A percentile compares a stretch with the other conserved stretches of the same genome.
These are phyloP conservation scores for Fusarium sp. DNA, from an alignment of 2,329 filamentous ascomycete species.

Conservation along the genomic window DNA sequence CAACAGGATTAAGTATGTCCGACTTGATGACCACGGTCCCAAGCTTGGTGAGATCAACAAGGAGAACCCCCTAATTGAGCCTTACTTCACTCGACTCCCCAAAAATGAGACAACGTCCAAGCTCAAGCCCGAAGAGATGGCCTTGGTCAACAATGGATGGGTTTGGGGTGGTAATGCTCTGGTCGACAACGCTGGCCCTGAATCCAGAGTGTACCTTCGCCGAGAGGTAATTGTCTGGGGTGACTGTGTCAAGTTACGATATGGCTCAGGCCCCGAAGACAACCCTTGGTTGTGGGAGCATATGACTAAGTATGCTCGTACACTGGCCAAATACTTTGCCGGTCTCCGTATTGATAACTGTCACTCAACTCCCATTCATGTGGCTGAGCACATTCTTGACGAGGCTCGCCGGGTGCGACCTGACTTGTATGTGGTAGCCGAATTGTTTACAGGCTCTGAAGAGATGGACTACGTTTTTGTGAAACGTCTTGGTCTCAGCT, in stretches of 20 bases:
- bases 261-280: slow-evolving; percentile 82
- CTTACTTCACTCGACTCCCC: slow-evolving; percentile 93
- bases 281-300: slow-evolving; percentile 95
- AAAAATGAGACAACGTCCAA: slow-evolving; percentile 81
- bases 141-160: slow-evolving; percentile 96
- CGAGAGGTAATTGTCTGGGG: slow-evolving; percentile 98
- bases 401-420: slow-evolving; percentile 90
- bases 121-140: slow-evolving; percentile 80
- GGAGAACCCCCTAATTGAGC: slow-evolving; percentile 85
- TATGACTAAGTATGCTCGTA: slow-evolving; percentile 91
- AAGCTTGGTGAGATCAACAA: slow-evolving; percentile 83
- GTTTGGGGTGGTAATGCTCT: slow-evolving; percentile 98
- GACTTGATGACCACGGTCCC: slow-evolving; percentile 91
- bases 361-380: slow-evolving; percentile 93
- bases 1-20: slow-evolving; percentile 94
- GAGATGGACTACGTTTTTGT: slow-evolving; percentile 97
- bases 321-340: slow-evolving; percentile 94
- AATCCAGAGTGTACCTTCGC: slow-evolving; percentile 92
- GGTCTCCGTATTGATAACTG: slow-evolving; percentile 98
- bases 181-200: slow-evolving; percentile 89
- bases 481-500: slow-evolving; percentile 89
- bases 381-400: slow-evolving; percentile 94
- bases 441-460: slow-evolving; percentile 95
- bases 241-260: slow-evolving; percentile 96
- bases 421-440: slow-evolving; percentile 90